Conservation (phyloP, 495 filamentous ascomycete genomes). For the Tuber microsphaerosporum region DNA sequence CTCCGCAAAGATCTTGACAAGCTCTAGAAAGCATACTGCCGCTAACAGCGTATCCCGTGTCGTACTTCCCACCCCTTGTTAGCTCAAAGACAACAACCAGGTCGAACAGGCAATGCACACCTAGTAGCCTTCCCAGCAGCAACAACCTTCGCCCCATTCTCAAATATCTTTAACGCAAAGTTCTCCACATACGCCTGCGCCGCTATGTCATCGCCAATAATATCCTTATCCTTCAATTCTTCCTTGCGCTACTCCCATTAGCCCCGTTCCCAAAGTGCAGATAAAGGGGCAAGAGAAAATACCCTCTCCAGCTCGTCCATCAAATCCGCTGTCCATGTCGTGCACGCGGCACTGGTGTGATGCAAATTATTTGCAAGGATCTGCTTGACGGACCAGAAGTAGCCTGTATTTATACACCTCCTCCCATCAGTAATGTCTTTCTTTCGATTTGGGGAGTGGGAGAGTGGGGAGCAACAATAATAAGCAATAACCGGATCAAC, state of each 20-base stretch:
- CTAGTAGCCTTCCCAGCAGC: conserved; percentile 76
- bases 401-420: conserved; percentile 50
- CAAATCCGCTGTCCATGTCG: conserved; percentile 66
- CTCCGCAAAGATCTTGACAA: conserved; percentile 73
- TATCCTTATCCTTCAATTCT: conserved; percentile 53
- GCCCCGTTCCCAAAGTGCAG: background rate
- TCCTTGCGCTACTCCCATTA: conserved; percentile 31
- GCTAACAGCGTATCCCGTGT: conserved; percentile 90
- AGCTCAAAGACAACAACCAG: background rate
- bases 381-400: conserved; percentile 88
- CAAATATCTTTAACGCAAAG: conserved; percentile 81
- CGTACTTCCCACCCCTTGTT: conserved; percentile 31
- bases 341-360: conserved; percentile 62
- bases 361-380: conserved; percentile 77
- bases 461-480: conserved; percentile 59
- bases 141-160: conserved; percentile 72
- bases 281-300: conserved; percentile 33
- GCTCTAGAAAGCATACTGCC: conserved; percentile 81
- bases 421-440: background rate
- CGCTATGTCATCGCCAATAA: conserved; percentile 71
- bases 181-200: conserved; percentile 89
- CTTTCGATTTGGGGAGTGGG: background rate
- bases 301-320: conserved; percentile 91
- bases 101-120: conserved; percentile 45
- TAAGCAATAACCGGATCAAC: conserved; percentile 82